Percentiles rank a stretch among this genome's conserved stretches.
phyloP scores from a whole-genome alignment of 495 filamentous ascomycete species.

The Tuber calosporum region DNA sequence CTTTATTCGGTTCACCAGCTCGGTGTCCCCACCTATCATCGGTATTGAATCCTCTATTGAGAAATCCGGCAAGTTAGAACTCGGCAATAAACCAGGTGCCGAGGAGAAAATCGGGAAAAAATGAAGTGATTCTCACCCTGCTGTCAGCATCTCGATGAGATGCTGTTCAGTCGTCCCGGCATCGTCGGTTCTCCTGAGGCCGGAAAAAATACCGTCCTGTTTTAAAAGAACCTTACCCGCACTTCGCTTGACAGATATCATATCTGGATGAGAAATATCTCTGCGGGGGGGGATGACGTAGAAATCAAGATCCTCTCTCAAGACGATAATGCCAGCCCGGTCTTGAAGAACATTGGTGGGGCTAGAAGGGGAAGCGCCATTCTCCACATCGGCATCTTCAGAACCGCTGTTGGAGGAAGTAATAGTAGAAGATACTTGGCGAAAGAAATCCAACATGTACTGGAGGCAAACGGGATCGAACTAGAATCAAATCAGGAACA shows the following conservation, averaged over 20 bases:
- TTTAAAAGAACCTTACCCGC: slow-evolving; percentile 75
- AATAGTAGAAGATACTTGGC: slow-evolving; percentile 87
- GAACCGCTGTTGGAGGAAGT: slow-evolving; percentile 57
- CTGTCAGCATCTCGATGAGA: slow-evolving; percentile 98
- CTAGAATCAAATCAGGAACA: slow-evolving; percentile 52
- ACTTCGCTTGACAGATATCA: slow-evolving; percentile 95
- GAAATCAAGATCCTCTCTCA: slow-evolving; percentile 94
- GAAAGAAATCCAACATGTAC: slow-evolving; percentile 99
- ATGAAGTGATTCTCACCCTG: slow-evolving; percentile 59
- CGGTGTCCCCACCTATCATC: slow-evolving; percentile 94
- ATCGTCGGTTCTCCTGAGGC: slow-evolving; percentile 88
- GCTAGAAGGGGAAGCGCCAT: slow-evolving; percentile 40
- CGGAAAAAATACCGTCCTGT: slow-evolving; percentile 95
- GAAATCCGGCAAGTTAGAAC: background rate
- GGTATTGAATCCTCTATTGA: slow-evolving; percentile 79
- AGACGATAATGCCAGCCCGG: slow-evolving; percentile 91
- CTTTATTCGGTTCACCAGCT: slow-evolving; percentile 92
- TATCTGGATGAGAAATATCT: slow-evolving; percentile 78
- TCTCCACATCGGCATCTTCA: slow-evolving; percentile 44
- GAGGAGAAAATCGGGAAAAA: background rate
- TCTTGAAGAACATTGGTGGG: slow-evolving; percentile 54
- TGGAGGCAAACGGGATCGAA: slow-evolving; percentile 93
- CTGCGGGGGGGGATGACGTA: slow-evolving; percentile 87
- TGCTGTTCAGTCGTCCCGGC: slow-evolving; percentile 95
- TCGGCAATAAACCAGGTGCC: background rate